Base-by-base conservation (phyloP, 1,284 basidiomycete species). In the Phellinidium pouzarii region DNA sequence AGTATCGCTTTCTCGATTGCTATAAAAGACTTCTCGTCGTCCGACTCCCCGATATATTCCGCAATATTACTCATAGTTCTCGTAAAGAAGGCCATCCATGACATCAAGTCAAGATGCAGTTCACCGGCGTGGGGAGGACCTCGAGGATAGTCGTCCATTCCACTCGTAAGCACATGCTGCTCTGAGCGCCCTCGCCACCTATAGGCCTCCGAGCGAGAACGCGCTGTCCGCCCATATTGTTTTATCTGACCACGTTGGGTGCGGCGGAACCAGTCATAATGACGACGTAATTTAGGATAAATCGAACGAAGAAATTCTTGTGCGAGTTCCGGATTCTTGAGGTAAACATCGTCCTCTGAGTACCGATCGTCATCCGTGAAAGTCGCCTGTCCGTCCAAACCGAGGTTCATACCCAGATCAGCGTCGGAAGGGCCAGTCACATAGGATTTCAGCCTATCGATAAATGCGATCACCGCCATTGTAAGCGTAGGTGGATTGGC, bases 41-140 rank as follows among this genome's bases (percentile, higher is more conserved):
- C 92, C 9, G 69, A 72, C 63, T 93, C 85, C 3, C 87, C 91
- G 12, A 95, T 72, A 64, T 86, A 94, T 56, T 79, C 82, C 0
- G 91, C 84, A 57, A 94, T 87, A 48, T 87, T 84, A 48, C 74
- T 78, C 92, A 95, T 94, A 23, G 92, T 95, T 58, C 84, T 76
- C 37, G 88, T 81, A 67, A 94, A 95, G 70, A 90, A 93, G 9
- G 82, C 94, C 86, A 97, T 92, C 94, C 94, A 97, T 36, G 87
- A 87, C 57, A 94, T 88, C 59, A 97, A 70, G 68, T 97, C 94
- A 46, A 96, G 67, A 66, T 97, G 94, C 50, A 97, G 72, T 71
- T 97, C 94, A 48, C 94, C 94, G 1, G 84, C 77, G 63, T 94
- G 91, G 6, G 94, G 86, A 27, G 83, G 80, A 8, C 81, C 92